Percentiles rank a stretch among this genome's conserved stretches.
Conservation (phyloP, 2,329 filamentous ascomycete genomes). For the Beauveria rudraprayagi region DNA sequence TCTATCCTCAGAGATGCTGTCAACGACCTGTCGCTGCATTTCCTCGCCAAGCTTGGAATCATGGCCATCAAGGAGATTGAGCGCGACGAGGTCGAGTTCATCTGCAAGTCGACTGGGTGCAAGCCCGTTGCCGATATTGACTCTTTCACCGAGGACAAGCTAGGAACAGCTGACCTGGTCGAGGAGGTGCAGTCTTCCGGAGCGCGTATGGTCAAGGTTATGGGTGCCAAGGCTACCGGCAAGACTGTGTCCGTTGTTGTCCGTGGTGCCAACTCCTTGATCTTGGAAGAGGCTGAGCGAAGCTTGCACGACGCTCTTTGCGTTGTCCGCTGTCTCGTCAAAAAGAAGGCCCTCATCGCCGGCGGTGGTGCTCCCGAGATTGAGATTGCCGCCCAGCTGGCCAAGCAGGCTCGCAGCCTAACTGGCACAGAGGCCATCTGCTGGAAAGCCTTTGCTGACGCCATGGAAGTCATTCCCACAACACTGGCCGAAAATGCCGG, state of each 20-base stretch:
- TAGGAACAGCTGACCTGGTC: slow-evolving; percentile 85
- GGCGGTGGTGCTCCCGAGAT: slow-evolving; percentile 95
- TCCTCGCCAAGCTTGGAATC: slow-evolving; percentile 94
- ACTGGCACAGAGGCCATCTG: slow-evolving; percentile 93
- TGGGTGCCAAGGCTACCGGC: slow-evolving; percentile 72
- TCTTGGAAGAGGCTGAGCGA: slow-evolving; percentile 94
- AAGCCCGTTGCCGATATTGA: slow-evolving; percentile 98
- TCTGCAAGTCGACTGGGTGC: slow-evolving; percentile 98
- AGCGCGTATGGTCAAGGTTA: slow-evolving; percentile 89
- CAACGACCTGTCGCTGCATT: slow-evolving; percentile 95
- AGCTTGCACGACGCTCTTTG: slow-evolving; percentile 96
- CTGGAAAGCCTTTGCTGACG: slow-evolving; percentile 98
- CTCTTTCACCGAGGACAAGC: slow-evolving; percentile 97
- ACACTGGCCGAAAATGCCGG: slow-evolving; percentile 96
- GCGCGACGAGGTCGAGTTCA: slow-evolving; percentile 96
- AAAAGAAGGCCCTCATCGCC: slow-evolving; percentile 98
- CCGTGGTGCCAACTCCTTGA: slow-evolving; percentile 86
- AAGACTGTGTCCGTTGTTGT: slow-evolving; percentile 94
- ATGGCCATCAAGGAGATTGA: slow-evolving; percentile 96
- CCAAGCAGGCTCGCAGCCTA: slow-evolving; percentile 72
- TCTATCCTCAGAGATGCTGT: slow-evolving; percentile 96
- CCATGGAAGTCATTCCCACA: slow-evolving; percentile 93
- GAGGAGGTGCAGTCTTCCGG: slow-evolving; percentile 86
- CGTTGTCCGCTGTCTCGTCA: slow-evolving; percentile 92
- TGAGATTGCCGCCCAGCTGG: slow-evolving; percentile 82